Evolutionary conservation across 2,329 filamentous ascomycete genomes (phyloP).

Genomic region (Pseudohalonectria lignicola): DNA sequence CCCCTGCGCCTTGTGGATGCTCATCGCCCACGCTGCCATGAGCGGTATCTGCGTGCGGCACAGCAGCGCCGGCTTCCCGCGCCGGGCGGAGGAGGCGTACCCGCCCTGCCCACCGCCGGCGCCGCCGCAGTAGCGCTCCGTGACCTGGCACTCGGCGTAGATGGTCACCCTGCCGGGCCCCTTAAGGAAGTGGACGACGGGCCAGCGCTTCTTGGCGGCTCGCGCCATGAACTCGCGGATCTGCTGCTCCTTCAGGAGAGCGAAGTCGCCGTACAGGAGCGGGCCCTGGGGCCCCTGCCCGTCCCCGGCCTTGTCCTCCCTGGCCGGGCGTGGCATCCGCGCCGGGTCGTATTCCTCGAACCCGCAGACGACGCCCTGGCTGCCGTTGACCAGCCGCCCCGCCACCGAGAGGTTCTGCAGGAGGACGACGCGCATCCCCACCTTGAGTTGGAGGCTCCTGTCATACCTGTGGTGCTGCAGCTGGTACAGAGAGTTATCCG

Average conservation of each 20-base stretch:
- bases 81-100: conserved; percentile 13
- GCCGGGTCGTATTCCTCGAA: conserved; percentile 23
- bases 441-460: conserved; percentile 29
- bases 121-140: conserved; percentile 34
- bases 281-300: neutral
- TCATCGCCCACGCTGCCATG: conserved; percentile 49
- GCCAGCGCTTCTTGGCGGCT: conserved; percentile 27
- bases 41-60: conserved; percentile 52
- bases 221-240: conserved; percentile 25
- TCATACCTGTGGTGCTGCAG: conserved; percentile 32
- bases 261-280: conserved; percentile 23
- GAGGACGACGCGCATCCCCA: conserved; percentile 40
- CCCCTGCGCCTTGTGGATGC: conserved; percentile 51
- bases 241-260: conserved; percentile 20
- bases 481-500: neutral
- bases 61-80: conserved; percentile 30
- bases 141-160: conserved; percentile 36
- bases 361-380: conserved; percentile 31
- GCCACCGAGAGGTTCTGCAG: conserved; percentile 34
- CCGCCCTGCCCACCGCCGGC: conserved; percentile 15
- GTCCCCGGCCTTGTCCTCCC: conserved; percentile 4
- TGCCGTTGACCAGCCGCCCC: conserved; percentile 32
- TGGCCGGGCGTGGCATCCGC: conserved; percentile 13
- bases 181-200: conserved; percentile 42
- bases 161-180: conserved; percentile 28